Evolutionary conservation across 768 basidiomycete species (phyloP), one percentile per base, ranked within the genome.

Genomic region (Russula abietina): DNA sequence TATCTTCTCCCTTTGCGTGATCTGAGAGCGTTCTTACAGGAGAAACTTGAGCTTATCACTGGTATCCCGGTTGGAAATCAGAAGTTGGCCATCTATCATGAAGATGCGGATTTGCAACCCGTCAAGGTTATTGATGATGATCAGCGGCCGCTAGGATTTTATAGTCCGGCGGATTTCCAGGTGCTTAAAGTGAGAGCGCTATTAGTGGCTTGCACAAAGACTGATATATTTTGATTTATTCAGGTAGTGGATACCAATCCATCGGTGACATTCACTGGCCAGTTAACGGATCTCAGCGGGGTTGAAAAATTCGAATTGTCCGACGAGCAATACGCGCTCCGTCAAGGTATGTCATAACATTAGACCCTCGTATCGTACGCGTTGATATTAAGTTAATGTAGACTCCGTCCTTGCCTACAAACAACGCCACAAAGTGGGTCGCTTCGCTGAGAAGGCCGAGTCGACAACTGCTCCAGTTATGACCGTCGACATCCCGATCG

Each of bases 301-400:
- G 93, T 97, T 1, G 87, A 97, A 30, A 97, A 98, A 72, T 98
- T 93, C 67, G 96, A 97, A 77, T 73, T 98, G 55, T 86, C 85
- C 9, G 80, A 85, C 4, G 84, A 84, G 4, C 91, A 88, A 60
- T 98, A 98, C 70, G 91, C 86, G 26, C 76, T 83, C 70, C 77
- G 94, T 68, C 77, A 82, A 75, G 94, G 95, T 93, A 65, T 45
- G 73, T 69, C 48, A 50, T 41, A 6, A 24, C 16, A 54, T 46
- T 38, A 30, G 43, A 26, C n/a, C 38, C 19, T 33, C n/a, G 32
- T 33, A 26, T n/a, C 3, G 9, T 22, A 5, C 41, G 43, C 57
- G 11, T 55, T 41, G 22, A 57, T 65, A 41, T 4, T 9, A 28
- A 54, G 16, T 4, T 17, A 17, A 39, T 33, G 9, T 39, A 95